These are phyloP conservation scores for Tillandsia leiboldiana DNA, from an alignment of 176 grass and related monocot species.

Conservation along the genomic window DNA sequence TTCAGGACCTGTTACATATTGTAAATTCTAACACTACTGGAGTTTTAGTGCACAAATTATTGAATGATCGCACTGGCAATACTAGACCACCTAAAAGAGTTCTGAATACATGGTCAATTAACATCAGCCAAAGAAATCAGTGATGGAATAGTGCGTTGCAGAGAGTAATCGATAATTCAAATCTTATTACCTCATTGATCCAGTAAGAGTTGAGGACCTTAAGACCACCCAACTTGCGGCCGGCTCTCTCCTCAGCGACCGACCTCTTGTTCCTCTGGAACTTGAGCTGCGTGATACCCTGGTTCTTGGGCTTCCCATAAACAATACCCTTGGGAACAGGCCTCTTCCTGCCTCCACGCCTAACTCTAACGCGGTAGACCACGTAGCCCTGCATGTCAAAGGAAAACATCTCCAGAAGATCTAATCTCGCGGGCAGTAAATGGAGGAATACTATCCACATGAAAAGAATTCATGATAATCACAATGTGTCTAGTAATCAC, in stretches of 20 bases:
- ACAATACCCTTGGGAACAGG: slow-evolving; percentile 49
- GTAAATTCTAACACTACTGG: no score
- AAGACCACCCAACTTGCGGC: slow-evolving; percentile 68
- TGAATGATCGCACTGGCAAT: no score
- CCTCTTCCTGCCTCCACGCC: slow-evolving; percentile 76
- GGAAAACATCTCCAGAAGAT: background rate
- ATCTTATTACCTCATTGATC: slow-evolving; percentile 66
- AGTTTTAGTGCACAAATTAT: no score
- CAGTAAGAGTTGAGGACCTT: slow-evolving; percentile 89
- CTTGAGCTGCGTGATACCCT: slow-evolving; percentile 84
- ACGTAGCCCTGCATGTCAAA: slow-evolving; percentile 16
- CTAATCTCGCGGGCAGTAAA: background rate
- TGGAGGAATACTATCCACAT: background rate
- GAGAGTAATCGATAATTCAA: background rate
- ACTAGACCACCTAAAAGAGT: background rate
- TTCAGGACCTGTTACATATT: no score
- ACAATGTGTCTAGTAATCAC: background rate
- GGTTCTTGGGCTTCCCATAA: slow-evolving; percentile 88
- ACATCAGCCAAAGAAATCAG: no score
- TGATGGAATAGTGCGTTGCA: background rate
- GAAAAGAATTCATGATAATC: background rate
- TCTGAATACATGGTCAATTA: background rate
- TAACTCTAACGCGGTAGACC: slow-evolving; percentile 28
- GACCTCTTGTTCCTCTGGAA: slow-evolving; percentile 96
- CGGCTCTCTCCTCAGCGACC: slow-evolving; percentile 87